Evolutionary conservation across 2,329 filamentous ascomycete genomes (phyloP), one percentile per base, ranked within the genome.

Genomic region (Aspergillus persii): DNA sequence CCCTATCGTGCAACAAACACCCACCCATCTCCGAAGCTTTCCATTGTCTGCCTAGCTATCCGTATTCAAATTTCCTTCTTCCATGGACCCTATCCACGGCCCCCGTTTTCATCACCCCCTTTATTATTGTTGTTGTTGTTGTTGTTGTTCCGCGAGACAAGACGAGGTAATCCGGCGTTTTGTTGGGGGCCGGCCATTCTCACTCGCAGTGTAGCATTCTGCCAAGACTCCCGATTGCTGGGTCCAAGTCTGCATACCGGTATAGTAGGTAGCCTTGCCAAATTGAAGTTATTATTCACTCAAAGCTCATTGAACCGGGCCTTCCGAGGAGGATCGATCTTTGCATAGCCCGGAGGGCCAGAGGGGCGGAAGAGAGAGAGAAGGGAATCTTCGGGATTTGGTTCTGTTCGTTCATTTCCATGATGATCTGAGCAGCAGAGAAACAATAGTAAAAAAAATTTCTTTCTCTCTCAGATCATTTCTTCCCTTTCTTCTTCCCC

Each of bases 401-500:
- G 36, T 41, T 41, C 36, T 41, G 36, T n/a, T 12, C 12, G 15
- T 36, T 11, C 33, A 41, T 7, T 41, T 12, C 12, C 12, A 41
- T 41, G 36, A 31, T 12, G 12, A 12, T 2, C 9, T 3, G 11
- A 41, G 12, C 12, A 41, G 36, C 36, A 41, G 36, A 41, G 12
- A n/a, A 39, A 3, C 2, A 41, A 41, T 41, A 7, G 4, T 12
- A 12, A 41, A 15, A 6, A 36, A 15, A 41, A 31, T 31, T 31
- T 31, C 8, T 31, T 31, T 31, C 8, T 41, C 4, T 41, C 5
- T 41, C 36, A 41, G 11, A 41, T 72, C 69, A 76, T 65, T 74
- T 77, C 63, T 77, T 80, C 15, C 78, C 76, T 65, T 81, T 85
- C 66, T 83, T 85, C 73, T 81, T 86, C 54, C 77, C 78, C 69